A percentile compares a stretch with the other conserved stretches of the same genome.
These are phyloP conservation scores for Colletotrichum cordylinicola DNA, from an alignment of 2,329 filamentous ascomycete species.

Conservation along the genomic window DNA sequence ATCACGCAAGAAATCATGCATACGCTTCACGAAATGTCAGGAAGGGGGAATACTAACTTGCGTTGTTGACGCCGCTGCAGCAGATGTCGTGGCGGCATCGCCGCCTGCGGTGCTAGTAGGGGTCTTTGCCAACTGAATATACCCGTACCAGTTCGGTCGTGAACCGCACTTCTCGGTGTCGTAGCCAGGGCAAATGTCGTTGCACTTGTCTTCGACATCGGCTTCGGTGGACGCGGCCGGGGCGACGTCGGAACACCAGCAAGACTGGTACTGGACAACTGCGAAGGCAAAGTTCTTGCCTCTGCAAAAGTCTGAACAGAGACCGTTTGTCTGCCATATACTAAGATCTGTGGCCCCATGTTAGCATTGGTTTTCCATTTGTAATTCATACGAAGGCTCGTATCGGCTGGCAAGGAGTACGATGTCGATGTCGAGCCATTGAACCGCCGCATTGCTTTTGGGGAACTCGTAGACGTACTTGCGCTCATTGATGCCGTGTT, in stretches of 20 bases:
- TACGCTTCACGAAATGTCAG: background rate
- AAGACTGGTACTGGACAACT: slow-evolving; percentile 67
- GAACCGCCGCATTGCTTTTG: background rate
- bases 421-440: background rate
- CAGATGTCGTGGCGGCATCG: slow-evolving; percentile 20
- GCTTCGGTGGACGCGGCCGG: slow-evolving; percentile 51
- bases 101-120: slow-evolving; percentile 61
- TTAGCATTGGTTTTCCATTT: background rate
- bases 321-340: slow-evolving; percentile 72
- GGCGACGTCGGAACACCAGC: slow-evolving; percentile 78
- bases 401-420: background rate
- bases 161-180: slow-evolving; percentile 66
- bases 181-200: slow-evolving; percentile 71
- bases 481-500: slow-evolving; percentile 38
- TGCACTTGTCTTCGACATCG: slow-evolving; percentile 52
- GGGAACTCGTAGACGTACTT: slow-evolving; percentile 32
- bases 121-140: slow-evolving; percentile 59
- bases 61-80: slow-evolving; percentile 26
- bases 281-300: slow-evolving; percentile 66
- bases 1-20: background rate
- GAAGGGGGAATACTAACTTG: slow-evolving; percentile 11
- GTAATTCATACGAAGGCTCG: background rate
- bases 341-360: slow-evolving; percentile 47
- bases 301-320: slow-evolving; percentile 67
- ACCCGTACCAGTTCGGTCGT: slow-evolving; percentile 60